Base-by-base conservation (phyloP, 139 green algal genomes). In the Chlamydomonas sp. region DNA sequence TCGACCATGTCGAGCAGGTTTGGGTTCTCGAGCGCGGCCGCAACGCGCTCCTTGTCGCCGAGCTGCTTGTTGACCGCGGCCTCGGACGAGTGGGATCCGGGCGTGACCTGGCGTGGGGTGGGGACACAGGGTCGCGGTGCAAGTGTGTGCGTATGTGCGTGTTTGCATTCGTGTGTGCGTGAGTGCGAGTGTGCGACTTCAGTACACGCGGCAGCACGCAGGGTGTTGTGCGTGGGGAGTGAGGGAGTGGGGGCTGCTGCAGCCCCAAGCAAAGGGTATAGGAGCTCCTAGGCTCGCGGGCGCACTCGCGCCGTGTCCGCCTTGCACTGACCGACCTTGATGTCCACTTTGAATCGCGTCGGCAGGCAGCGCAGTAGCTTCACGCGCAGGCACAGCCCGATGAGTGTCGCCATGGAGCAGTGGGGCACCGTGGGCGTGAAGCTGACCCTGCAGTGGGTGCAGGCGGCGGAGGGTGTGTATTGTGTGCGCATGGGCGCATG, bases 391-490 rank as follows among this genome's bases (percentile, higher is more conserved):
- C 84, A 96, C 3, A 99, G 85, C 1, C 95, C 95, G 33, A 99
- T 99, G 16, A 99, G 85, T 0, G 95, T 98, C 0, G 95, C 95
- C 92, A 99, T 98, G 78, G 84, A 95, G 85, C 95, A 99, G 78
- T 99, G 95, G 59, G 91, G 82, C 16, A 97, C 89, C 6, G 63
- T 70, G 26, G 63, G 63, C 26, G 63, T 70, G 63, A 70, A 70
- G 6, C 28, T 16, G 10, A 70, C 35, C 63, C 63, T 70, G 63
- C 22, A 57, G 22, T 57, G 47, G 47, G 22, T 13, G 57, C 57
- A 64, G 22, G 28, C 57, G 28, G 57, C 26, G n/a, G n/a, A 24
- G 57, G 16, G 16, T 29, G 24, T 54, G 43, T 16, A 48, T 31
- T n/a, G 6, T 24, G 35, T 13, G 35, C 8, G 35, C n/a, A n/a